Percentiles rank a stretch among this genome's conserved stretches.
Evolutionary conservation across 495 filamentous ascomycete genomes (phyloP).

Genomic region (Evansstolkia leycettana): DNA sequence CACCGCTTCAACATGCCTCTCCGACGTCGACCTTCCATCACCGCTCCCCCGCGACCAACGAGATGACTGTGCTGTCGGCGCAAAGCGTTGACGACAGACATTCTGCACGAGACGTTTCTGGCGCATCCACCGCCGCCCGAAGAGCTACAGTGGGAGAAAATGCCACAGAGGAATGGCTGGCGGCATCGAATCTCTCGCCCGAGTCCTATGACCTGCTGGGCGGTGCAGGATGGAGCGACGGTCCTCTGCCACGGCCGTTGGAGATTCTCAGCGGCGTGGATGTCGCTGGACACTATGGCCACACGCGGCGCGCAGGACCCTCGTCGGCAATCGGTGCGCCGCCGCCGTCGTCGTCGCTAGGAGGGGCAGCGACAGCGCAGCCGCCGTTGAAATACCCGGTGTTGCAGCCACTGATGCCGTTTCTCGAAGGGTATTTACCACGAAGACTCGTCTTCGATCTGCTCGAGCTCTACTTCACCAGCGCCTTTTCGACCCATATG

Average conservation of each 20-base stretch:
- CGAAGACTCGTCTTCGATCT: conserved; percentile 71
- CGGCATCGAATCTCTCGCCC: conserved; percentile 25
- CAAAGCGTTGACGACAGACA: conserved; percentile 22
- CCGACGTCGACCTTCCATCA: conserved; percentile 16
- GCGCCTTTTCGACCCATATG: conserved; percentile 72
- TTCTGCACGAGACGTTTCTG: conserved; percentile 12
- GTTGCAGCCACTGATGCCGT: conserved; percentile 67
- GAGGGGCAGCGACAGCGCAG: conserved; percentile 4
- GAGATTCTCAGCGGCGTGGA: conserved; percentile 28
- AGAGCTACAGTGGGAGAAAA: conserved; percentile 6
- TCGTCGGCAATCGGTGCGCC: neutral
- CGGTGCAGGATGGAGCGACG: conserved; percentile 16
- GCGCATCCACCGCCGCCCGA: neutral
- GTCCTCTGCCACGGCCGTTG: conserved; percentile 21
- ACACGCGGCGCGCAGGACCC: neutral
- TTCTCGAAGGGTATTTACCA: conserved; percentile 60
- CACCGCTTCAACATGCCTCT: too few species aligned
- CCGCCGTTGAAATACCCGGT: conserved; percentile 67
- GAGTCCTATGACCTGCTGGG: conserved; percentile 24
- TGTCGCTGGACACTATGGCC: conserved; percentile 10
- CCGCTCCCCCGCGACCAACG: conserved; percentile 22
- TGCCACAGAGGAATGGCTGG: conserved; percentile 29
- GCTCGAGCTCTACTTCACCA: conserved; percentile 78
- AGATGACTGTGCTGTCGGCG: conserved; percentile 17
- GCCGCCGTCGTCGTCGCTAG: neutral